Evolutionary conservation across 73 alveolate genomes (phyloP).

Genomic region (Paramecium biaurelia): DNA sequence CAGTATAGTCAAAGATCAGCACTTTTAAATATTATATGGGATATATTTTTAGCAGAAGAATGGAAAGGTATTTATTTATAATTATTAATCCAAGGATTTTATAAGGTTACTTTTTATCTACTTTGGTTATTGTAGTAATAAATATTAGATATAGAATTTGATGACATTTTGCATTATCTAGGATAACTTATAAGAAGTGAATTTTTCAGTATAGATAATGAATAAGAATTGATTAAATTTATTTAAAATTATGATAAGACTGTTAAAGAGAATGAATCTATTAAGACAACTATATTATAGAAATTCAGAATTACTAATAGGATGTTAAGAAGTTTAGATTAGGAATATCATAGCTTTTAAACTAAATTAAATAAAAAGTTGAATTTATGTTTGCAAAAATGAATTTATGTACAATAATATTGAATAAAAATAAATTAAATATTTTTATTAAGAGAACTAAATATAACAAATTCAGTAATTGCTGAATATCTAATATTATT

Average conservation of each 20-base stretch:
- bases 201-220: background rate
- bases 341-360: conserved; percentile 14
- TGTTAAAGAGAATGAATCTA: background rate
- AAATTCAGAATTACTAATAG: conserved; percentile 29
- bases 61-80: conserved; percentile 66
- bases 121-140: background rate
- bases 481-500: background rate
- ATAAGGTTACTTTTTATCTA: background rate
- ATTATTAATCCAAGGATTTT: conserved; percentile 12
- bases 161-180: conserved; percentile 46
- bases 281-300: background rate
- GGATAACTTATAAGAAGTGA: conserved; percentile 48
- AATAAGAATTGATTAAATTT: background rate
- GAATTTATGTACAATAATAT: background rate
- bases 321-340: background rate
- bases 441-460: background rate
- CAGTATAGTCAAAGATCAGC: conserved; percentile 67
- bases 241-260: background rate
- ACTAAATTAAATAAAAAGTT: background rate
- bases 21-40: conserved; percentile 73
- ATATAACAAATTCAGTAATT: background rate
- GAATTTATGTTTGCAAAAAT: background rate
- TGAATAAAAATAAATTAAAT: background rate
- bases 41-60: conserved; percentile 69
- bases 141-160: conserved; percentile 45